Conservation (phyloP, 805 yeast species). For the Yarrowia divulgata region DNA sequence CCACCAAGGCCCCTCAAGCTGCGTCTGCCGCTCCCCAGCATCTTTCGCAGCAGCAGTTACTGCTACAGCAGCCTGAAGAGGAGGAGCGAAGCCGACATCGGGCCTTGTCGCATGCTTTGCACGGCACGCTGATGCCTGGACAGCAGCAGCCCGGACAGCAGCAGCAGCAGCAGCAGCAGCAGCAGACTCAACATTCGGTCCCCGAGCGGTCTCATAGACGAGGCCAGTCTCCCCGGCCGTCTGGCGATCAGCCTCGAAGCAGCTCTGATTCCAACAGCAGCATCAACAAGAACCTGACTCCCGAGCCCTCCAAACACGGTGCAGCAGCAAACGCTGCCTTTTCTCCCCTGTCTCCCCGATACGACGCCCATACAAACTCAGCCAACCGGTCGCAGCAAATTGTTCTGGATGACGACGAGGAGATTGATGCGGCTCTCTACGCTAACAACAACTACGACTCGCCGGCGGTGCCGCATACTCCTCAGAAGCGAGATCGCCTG, state of each 20-base stretch:
- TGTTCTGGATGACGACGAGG: constrained; percentile 37
- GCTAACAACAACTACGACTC: constrained; percentile 33
- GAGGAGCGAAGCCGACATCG: constrained; percentile 20
- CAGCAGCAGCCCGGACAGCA: background rate
- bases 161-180: background rate
- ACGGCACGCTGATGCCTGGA: constrained; percentile 3
- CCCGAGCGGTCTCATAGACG: constrained; percentile 38
- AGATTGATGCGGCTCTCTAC: constrained; percentile 27
- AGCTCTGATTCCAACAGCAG: background rate
- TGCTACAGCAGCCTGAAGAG: constrained; percentile 8
- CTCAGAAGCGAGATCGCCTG: constrained; percentile 29
- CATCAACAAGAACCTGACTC: constrained; percentile 13
- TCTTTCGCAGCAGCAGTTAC: background rate
- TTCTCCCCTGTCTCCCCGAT: constrained; percentile 28
- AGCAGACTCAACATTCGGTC: background rate
- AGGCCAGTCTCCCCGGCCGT: constrained; percentile 29
- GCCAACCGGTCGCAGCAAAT: constrained; percentile 39
- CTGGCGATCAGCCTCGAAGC: background rate
- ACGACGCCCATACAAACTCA: constrained; percentile 34
- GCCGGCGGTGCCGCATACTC: constrained; percentile 16
- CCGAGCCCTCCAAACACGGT: constrained; percentile 24
- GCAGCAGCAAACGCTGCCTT: background rate
- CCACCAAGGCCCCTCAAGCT: constrained; percentile 7
- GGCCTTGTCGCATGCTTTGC: constrained; percentile 18
- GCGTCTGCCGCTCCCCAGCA: background rate